Evolutionary conservation across 2,329 filamentous ascomycete species (phyloP).

Genomic region (Colletotrichum abscissum): DNA sequence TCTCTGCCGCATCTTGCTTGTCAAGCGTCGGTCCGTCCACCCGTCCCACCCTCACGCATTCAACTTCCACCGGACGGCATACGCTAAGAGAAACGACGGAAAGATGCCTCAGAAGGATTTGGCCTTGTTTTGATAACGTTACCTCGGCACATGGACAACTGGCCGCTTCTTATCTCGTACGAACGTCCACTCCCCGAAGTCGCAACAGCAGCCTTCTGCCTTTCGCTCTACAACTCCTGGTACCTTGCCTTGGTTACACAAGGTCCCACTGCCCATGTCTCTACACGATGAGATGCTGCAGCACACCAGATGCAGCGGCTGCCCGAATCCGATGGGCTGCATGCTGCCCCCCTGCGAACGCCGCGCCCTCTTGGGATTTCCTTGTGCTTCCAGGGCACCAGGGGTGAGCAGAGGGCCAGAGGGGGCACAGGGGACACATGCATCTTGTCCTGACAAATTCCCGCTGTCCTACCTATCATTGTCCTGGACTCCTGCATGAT

Average conservation of each 20-base stretch:
- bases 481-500: neutral
- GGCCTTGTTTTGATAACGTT: neutral
- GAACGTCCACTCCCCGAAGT: neutral
- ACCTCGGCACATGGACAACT: neutral
- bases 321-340: conserved; percentile 14
- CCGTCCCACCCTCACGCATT: neutral
- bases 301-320: conserved; percentile 17
- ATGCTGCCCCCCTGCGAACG: neutral
- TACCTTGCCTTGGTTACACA: neutral
- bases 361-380: neutral
- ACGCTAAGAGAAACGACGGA: neutral
- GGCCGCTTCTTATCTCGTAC: neutral
- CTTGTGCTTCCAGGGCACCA: neutral
- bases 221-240: neutral
- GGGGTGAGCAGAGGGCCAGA: neutral
- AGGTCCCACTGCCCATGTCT: neutral
- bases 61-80: neutral
- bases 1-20: neutral
- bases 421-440: neutral
- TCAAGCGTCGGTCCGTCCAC: neutral
- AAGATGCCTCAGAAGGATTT: neutral
- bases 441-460: neutral
- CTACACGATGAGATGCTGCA: conserved; percentile 17
- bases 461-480: neutral
- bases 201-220: neutral